Base-by-base conservation (phyloP, 768 basidiomycete species). In the Lactarius trivialis region DNA sequence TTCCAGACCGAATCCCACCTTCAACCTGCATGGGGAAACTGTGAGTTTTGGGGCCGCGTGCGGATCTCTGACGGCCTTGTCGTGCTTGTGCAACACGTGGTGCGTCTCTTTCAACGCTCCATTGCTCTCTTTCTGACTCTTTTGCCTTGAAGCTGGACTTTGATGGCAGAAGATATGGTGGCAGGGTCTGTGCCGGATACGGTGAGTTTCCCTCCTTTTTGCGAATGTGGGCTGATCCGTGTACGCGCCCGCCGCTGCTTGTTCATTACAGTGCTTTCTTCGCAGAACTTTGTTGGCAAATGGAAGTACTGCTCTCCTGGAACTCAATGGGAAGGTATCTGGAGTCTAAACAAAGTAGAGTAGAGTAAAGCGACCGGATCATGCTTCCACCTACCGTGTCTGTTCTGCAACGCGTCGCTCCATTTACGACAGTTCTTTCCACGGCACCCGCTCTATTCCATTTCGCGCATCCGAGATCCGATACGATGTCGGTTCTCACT, bases 1-100 rank as follows among this genome's bases (percentile, higher is more conserved):
- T 51, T 43, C 26, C 51, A 67, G 66, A 56, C 57, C 21, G 60
- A 67, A 11, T 24, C 9, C 12, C 34, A 33, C 19, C 36, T 58
- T 19, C 45, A 43, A 33, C 19, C 48, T 11, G 61, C 57, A 15
- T 67, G 65, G 65, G 61, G 63, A 26, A 51, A 48, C n/a, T 61
- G 34, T 33, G 39, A 37, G n/a, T 57, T 57, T 26, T 32, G 21
- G n/a, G 67, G 67, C 3, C 60, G 67, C n/a, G 61, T 67, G 39
- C 60, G 65, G 34, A 7, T 63, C 36, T 56, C 65, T 15, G 67
- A 67, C 34, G 67, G 67, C 15, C 65, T 66, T 15, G 61, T 67
- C 3, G 61, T 66, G 14, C 39, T 67, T 12, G 39, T 60, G 26
- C 58, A 61, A 28, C 37, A 63, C 32, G 12, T n/a, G 30, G 65